Conservation (phyloP, 306 rosid genomes). For the Trichosanthes cucumerina region DNA sequence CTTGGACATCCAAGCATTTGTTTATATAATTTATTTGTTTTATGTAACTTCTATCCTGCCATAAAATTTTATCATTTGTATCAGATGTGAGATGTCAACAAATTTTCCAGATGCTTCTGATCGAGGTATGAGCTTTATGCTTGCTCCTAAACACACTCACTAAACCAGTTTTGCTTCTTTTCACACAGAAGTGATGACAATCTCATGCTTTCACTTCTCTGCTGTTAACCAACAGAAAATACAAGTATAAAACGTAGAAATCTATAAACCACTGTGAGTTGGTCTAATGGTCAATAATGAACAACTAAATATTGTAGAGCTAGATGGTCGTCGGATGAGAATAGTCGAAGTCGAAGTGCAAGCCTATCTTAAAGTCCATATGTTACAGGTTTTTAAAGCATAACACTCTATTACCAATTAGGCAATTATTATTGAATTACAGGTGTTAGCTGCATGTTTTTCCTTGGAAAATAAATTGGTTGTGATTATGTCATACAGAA, state of each 20-base stretch:
- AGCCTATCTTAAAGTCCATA: neutral
- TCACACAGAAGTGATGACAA: neutral
- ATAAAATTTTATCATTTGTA: constrained; percentile 7
- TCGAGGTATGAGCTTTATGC: neutral
- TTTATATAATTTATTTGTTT: neutral
- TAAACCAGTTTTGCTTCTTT: neutral
- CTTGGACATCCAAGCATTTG: constrained; percentile 7
- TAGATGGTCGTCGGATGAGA: no score
- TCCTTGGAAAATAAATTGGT: neutral
- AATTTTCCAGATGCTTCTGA: neutral
- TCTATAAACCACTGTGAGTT: no score
- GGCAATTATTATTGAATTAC: neutral
- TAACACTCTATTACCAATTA: neutral
- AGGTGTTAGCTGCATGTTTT: neutral
- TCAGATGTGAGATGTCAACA: constrained; percentile 11
- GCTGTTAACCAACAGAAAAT: neutral
- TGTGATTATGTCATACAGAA: neutral
- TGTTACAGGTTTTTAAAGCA: neutral
- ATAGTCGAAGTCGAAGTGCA: no score
- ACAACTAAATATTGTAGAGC: no score
- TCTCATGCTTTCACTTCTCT: neutral
- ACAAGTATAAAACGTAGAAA: neutral
- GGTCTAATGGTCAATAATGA: no score
- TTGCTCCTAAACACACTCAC: neutral
- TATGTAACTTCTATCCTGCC: neutral